phyloP scores from a whole-genome alignment of 1,139 yeast species.

The Geotrichum cucujoidarum region DNA sequence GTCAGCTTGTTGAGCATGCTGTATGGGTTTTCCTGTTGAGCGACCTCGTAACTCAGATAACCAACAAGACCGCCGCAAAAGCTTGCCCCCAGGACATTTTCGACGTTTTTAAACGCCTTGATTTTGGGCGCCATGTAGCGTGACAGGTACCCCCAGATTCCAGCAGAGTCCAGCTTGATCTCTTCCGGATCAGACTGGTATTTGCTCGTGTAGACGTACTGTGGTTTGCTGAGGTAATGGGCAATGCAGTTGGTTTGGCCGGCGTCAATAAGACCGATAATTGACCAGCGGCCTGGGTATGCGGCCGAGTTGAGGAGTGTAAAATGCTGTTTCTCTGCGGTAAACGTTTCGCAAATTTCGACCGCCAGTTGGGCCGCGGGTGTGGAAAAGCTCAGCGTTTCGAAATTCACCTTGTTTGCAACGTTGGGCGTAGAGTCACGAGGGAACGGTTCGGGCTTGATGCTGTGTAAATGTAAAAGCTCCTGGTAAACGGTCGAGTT shows the following conservation, averaged over 20 bases:
- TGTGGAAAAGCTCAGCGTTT: conserved; percentile 1
- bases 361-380: conserved; percentile 27
- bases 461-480: conserved; percentile 23
- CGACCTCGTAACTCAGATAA: conserved; percentile 70
- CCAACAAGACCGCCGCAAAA: conserved; percentile 91
- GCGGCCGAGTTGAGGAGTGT: conserved; percentile 69
- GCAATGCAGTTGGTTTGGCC: conserved; percentile 55
- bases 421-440: not conserved
- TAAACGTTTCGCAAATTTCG: conserved; percentile 48
- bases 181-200: conserved; percentile 26
- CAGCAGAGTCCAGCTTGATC: conserved; percentile 16
- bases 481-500: conserved; percentile 18
- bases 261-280: conserved; percentile 64
- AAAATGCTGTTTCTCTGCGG: conserved; percentile 41
- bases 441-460: conserved; percentile 26
- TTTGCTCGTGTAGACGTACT: conserved; percentile 31
- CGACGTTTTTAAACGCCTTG: conserved; percentile 23
- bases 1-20: conserved; percentile 8
- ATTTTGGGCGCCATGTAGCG: conserved; percentile 44
- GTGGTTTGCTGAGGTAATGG: conserved; percentile 47
- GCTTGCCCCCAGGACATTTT: conserved; percentile 45
- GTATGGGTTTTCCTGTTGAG: conserved; percentile 21
- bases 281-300: conserved; percentile 80
- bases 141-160: conserved; percentile 51
- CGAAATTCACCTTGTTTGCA: not conserved